phyloP scores from a whole-genome alignment of 2,329 filamentous ascomycete genomes.

The Xenoacremonium recifei region DNA sequence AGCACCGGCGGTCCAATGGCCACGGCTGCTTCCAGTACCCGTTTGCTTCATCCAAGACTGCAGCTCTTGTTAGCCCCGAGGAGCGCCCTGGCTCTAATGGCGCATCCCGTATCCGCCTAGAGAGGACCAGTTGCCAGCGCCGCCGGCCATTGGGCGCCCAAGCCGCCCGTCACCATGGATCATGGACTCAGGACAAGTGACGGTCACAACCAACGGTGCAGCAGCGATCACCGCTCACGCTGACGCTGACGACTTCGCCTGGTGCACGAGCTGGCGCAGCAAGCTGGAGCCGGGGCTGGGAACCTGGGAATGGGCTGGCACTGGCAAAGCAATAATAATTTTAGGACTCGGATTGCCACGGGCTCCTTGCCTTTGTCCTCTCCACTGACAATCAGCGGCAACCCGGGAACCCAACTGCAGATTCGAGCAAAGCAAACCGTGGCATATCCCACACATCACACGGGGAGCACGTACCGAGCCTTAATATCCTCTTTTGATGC shows the following conservation, averaged over 20 bases:
- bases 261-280: constrained; percentile 19
- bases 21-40: background rate
- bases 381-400: background rate
- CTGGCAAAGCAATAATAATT: too few relatives aligned
- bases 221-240: constrained; percentile 15
- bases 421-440: too few relatives aligned
- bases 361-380: too few relatives aligned
- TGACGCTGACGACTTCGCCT: constrained; percentile 17
- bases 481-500: background rate
- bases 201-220: background rate
- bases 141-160: constrained; percentile 13
- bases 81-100: too few relatives aligned
- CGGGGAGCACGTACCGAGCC: background rate
- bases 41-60: too few relatives aligned
- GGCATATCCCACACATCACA: background rate
- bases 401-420: too few relatives aligned
- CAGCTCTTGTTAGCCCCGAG: too few relatives aligned
- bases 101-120: background rate
- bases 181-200: constrained; percentile 1
- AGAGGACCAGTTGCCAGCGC: background rate
- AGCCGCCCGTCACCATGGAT: constrained; percentile 10
- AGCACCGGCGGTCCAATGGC: background rate
- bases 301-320: too few relatives aligned
- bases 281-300: too few relatives aligned
- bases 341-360: too few relatives aligned